Conservation (phyloP, 116 monocot species). For the Dioscorea cayenensis region DNA sequence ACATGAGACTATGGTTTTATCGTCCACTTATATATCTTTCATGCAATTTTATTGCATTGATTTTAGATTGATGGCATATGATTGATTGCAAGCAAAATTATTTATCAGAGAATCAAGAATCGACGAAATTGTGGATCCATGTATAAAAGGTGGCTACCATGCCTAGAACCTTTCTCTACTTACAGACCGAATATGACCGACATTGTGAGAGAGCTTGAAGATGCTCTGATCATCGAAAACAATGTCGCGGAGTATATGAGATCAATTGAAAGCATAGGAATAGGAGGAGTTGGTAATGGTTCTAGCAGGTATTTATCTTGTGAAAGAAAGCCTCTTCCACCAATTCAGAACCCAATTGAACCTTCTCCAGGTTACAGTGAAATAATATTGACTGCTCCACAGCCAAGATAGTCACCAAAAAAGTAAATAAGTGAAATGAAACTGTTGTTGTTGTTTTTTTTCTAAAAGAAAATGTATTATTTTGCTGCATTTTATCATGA, state of each 20-base stretch:
- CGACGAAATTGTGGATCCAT: constrained; percentile 62
- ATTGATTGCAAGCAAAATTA: constrained; percentile 45
- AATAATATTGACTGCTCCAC: constrained; percentile 21
- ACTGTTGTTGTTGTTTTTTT: no score
- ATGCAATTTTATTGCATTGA: no score
- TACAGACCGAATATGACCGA: constrained; percentile 51
- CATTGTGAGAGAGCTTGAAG: constrained; percentile 59
- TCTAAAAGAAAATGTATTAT: no score
- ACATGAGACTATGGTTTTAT: no score
- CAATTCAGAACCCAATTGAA: constrained; percentile 14
- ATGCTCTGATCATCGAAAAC: constrained; percentile 62
- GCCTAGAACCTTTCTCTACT: constrained; percentile 39
- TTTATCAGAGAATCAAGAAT: constrained; percentile 49
- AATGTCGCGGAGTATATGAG: constrained; percentile 71
- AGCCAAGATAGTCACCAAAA: constrained; percentile 25
- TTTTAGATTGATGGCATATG: background rate
- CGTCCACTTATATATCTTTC: no score
- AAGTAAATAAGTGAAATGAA: no score
- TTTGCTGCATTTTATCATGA: no score
- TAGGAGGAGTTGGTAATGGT: constrained; percentile 1
- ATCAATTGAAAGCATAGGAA: constrained; percentile 45
- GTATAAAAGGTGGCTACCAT: constrained; percentile 39
- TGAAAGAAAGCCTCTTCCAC: constrained; percentile 21
- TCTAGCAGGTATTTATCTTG: constrained; percentile 38
- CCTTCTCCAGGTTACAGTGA: constrained; percentile 16